These are phyloP conservation scores for Pistacia vera DNA, from an alignment of 345 rosid genomes.

Conservation along the genomic window DNA sequence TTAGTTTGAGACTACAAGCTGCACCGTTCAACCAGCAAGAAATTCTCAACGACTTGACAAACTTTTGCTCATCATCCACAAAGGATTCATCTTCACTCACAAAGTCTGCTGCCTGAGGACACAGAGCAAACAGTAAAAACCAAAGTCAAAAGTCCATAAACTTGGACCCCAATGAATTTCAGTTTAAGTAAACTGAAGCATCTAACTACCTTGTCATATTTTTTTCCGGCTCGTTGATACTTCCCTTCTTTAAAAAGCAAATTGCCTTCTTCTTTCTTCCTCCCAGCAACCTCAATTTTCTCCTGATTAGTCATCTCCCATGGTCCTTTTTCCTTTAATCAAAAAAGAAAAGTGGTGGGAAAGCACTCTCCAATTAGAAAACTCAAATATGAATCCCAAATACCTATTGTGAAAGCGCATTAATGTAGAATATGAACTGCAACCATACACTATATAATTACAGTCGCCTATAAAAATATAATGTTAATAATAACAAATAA, in stretches of 20 bases:
- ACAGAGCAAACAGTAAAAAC: conserved; percentile 5
- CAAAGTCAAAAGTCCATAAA: conserved; percentile 8
- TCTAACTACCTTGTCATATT: conserved; percentile 53
- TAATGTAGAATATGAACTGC: neutral
- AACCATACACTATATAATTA: neutral
- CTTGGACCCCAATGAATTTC: neutral
- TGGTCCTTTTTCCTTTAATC: conserved; percentile 41
- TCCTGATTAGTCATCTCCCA: conserved; percentile 54
- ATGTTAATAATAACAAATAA: neutral
- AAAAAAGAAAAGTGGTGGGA: neutral
- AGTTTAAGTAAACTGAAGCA: neutral
- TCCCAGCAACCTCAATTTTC: conserved; percentile 49
- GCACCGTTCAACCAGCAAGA: conserved; percentile 69
- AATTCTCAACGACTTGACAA: conserved; percentile 43
- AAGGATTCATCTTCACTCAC: conserved; percentile 47
- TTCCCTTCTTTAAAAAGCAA: conserved; percentile 53
- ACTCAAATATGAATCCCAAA: neutral
- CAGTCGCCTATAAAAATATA: neutral
- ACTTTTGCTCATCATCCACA: conserved; percentile 45
- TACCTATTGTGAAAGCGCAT: neutral
- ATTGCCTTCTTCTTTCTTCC: conserved; percentile 65
- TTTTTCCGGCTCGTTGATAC: conserved; percentile 51
- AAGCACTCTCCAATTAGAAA: neutral
- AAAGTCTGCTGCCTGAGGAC: conserved; percentile 48
- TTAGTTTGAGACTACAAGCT: conserved; percentile 59